Conservation (phyloP, 106 monocot species). For the Allium cepa region DNA sequence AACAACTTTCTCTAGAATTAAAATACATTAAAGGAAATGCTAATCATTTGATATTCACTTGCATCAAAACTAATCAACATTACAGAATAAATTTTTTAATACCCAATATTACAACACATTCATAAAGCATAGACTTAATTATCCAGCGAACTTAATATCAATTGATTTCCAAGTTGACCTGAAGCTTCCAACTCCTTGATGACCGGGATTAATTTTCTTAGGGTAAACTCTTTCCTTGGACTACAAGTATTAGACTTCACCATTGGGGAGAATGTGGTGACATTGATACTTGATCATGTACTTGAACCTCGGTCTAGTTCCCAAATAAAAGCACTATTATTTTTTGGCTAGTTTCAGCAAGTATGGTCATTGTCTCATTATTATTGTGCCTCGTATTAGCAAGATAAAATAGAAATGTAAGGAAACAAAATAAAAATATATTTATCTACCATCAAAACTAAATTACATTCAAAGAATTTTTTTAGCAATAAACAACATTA, state of each 20-base stretch:
- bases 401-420: too few species aligned
- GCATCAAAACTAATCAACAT: too few species aligned
- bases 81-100: too few species aligned
- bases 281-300: conserved; percentile 99
- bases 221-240: conserved; percentile 98
- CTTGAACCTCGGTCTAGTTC: conserved; percentile 76
- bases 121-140: conserved; percentile 62
- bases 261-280: conserved; percentile 92
- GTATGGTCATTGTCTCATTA: conserved; percentile 89
- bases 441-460: too few species aligned
- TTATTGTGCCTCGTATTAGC: conserved; percentile 87
- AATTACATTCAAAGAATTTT: too few species aligned
- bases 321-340: conserved; percentile 91
- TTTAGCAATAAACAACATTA: too few species aligned
- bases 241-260: conserved; percentile 95
- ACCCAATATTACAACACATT: too few species aligned
- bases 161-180: conserved; percentile 87
- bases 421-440: too few species aligned
- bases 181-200: conserved; percentile 82
- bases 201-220: conserved; percentile 88
- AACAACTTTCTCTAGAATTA: too few species aligned
- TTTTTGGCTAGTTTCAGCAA: conserved; percentile 88
- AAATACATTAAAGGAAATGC: too few species aligned
- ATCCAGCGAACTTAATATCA: conserved; percentile 95
- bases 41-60: too few species aligned